A percentile compares a stretch with the other conserved stretches of the same genome.
phyloP scores from a whole-genome alignment of 1,284 basidiomycete species.

The Melampsora americana region DNA sequence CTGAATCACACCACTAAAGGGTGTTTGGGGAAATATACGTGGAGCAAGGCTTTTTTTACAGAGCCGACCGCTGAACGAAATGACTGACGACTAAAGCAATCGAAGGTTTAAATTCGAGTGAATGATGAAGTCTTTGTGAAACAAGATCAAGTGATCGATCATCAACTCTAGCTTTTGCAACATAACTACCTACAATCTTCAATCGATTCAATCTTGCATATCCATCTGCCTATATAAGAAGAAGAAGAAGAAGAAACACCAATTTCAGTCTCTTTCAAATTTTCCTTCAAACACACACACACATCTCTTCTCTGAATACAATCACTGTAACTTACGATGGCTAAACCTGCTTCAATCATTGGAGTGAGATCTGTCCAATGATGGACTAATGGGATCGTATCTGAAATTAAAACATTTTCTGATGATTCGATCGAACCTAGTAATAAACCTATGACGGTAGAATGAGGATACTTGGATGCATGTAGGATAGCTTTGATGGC shows the following conservation, averaged over 20 bases:
- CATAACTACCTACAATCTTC: slow-evolving; percentile 28
- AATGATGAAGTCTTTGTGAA: slow-evolving; percentile 21
- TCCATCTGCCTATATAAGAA: slow-evolving; percentile 9
- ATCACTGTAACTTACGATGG: slow-evolving; percentile 1
- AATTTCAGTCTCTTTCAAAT: neutral
- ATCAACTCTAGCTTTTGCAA: slow-evolving; percentile 22
- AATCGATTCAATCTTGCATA: slow-evolving; percentile 14
- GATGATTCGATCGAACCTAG: slow-evolving; percentile 12
- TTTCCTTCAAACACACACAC: too few relatives aligned
- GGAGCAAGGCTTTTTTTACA: too few relatives aligned
- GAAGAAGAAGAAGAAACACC: neutral
- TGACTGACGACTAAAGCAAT: slow-evolving; percentile 33
- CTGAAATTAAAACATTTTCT: slow-evolving; percentile 7
- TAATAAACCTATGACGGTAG: slow-evolving; percentile 27
- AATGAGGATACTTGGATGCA: slow-evolving; percentile 28
- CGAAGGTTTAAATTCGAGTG: slow-evolving; percentile 11
- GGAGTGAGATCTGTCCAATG: slow-evolving; percentile 34
- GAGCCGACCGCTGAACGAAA: too few relatives aligned
- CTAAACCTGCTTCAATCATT: slow-evolving; percentile 32
- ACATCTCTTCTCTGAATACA: too few relatives aligned
- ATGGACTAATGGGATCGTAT: slow-evolving; percentile 33
- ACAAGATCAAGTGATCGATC: slow-evolving; percentile 20
- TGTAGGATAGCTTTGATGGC: slow-evolving; percentile 19
- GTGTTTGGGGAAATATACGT: too few relatives aligned
- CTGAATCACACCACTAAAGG: too few relatives aligned